Evolutionary conservation across 352 stramenopile species (phyloP), one percentile per base, ranked within the genome.

Genomic region (Blastocystis sp.): DNA sequence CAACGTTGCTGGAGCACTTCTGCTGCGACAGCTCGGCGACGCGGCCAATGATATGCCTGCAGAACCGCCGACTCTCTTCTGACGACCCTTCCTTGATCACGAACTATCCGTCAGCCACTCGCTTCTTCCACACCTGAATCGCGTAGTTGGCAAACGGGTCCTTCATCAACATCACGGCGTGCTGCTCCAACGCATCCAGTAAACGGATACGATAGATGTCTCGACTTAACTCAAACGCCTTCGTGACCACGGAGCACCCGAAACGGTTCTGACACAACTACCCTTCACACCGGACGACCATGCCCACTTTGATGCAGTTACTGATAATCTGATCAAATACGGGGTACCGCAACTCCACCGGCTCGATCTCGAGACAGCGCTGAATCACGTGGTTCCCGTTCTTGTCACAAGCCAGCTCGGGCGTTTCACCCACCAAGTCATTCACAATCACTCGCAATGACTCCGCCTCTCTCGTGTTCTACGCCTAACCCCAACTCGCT

Each of bases 1-100:
- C 98, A 35, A 98, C 96, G 91, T 99, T 98, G 63, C 95, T 98
- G 81, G 94, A 98, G 90, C 98, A 99, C 90, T 99, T 99, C 90
- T 99, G 96, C 85, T 98, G 95, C 65, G 96, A 97, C 3, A 99
- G 93, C 76, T 98, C 93, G 82, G 94, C 95, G 21, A 99, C 95
- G 90, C 97, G 95, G 79, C 96, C 95, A 67, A 95, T 59, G 21
- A 92, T 45, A 21, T 59, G 79, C 29, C 26, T 10, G 50, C 88
- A 82, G 60, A 92, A 91, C 9, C 71, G 74, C 33, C 67, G 33
- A 2, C 24, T 66, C 60, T 91, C 78, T 16, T 79, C 61, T 19
- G 61, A 9, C 9, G 37, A 39, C 41, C 66, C 33, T 13, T 82
- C 62, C 26, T 97, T 94, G 62, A 97, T 91, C 65, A 96, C 93